A percentile compares a stretch with the other conserved stretches of the same genome.
Conservation (phyloP, 768 basidiomycete species). For the Boletus pseudo-olivaceus region DNA sequence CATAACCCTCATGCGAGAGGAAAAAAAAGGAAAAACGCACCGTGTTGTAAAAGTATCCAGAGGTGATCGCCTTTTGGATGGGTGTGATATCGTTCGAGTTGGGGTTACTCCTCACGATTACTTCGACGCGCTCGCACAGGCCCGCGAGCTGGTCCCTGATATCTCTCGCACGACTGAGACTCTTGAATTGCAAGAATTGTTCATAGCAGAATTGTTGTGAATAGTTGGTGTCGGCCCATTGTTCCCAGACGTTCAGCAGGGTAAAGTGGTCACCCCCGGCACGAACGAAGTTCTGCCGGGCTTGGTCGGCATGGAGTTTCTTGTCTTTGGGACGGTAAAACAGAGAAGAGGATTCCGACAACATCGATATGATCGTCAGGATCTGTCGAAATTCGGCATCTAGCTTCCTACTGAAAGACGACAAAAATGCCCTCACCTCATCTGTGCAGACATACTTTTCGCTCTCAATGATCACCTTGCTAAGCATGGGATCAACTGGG, state of each 20-base stretch:
- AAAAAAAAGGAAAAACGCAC: slow-evolving; percentile 42
- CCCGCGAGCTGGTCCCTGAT: slow-evolving; percentile 94
- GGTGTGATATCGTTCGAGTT: slow-evolving; percentile 92
- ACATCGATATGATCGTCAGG: slow-evolving; percentile 95
- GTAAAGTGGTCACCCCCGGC: slow-evolving; percentile 98
- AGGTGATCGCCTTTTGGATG: slow-evolving; percentile 91
- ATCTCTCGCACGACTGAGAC: slow-evolving; percentile 88
- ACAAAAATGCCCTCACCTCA: slow-evolving; percentile 56
- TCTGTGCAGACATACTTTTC: slow-evolving; percentile 94
- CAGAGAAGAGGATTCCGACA: slow-evolving; percentile 90
- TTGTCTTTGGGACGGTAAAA: slow-evolving; percentile 99
- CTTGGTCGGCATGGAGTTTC: slow-evolving; percentile 95
- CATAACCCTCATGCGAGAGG: not conserved
- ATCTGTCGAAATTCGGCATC: slow-evolving; percentile 46
- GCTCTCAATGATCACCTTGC: slow-evolving; percentile 93
- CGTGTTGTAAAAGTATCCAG: slow-evolving; percentile 96
- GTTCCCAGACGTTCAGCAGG: slow-evolving; percentile 95
- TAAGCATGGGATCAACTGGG: slow-evolving; percentile 97
- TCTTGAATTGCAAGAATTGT: slow-evolving; percentile 94
- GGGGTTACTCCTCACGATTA: slow-evolving; percentile 81
- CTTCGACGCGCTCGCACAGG: slow-evolving; percentile 95
- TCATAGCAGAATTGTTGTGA: slow-evolving; percentile 97
- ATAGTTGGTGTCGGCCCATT: slow-evolving; percentile 98
- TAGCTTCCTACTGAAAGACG: not conserved
- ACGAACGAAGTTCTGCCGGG: slow-evolving; percentile 94